Base-by-base conservation (phyloP, 306 rosid species). In the Phaseolus lunatus region DNA sequence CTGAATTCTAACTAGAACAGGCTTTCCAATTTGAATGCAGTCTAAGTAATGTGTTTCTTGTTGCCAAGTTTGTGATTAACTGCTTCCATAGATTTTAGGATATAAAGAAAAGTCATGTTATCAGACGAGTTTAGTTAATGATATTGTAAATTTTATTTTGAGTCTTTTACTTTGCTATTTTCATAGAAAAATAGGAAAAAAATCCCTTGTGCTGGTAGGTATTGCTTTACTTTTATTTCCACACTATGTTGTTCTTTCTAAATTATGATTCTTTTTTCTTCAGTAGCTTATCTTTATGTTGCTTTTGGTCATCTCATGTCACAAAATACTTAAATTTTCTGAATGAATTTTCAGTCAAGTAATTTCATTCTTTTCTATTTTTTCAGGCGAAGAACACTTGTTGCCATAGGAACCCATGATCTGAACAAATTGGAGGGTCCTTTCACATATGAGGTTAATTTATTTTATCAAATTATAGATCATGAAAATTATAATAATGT, bases 371-470 rank as follows among this genome's bases (percentile, higher is more conserved):
- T 57, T 9, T 23, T 33, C 24, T 7, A 63, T 61, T 7, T 10
- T 65, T 79, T 62, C 78, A 94, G 98, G 85, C 87, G 93, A 81
- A 89, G 98, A 88, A 90, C 97, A 20, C 91, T 95, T 9, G 98
- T 92, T 79, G 98, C 98, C 58, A 95, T 95, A 72, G 98, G 98
- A 62, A 95, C 98, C 71, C 98, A 95, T 80, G 98, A 95, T 82
- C 84, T 95, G 86, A 97, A 95, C 74, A 90, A 80, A 62, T 79
- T 95, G 78, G 85, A 88, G 79, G 84, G 87, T 66, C 98, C 98
- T 50, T 95, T 92, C 84, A 85, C 97, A 23, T 92, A 95, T 84
- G 98, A 95, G 97, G 98, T 94, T n/a, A n/a, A n/a, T n/a, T 88
- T 73, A 79, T 83, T 76, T 79, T 76, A 24, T 52, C 59, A 27